Base-by-base conservation (phyloP, 495 filamentous ascomycete genomes). In the Sordaria brevicollis region DNA sequence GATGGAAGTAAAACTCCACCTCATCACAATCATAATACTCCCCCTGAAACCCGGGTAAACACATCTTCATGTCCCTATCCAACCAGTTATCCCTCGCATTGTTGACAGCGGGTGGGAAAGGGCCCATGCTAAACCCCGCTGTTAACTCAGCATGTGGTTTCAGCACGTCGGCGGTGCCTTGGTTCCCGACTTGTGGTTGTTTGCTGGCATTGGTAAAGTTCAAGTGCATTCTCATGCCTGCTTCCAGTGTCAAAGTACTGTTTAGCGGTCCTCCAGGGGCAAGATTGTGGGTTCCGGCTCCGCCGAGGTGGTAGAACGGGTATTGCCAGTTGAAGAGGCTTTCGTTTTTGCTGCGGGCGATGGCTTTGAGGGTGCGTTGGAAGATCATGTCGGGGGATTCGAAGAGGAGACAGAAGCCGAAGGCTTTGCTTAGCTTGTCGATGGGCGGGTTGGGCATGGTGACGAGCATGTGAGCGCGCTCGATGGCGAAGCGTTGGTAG, bases 1-100 rank as follows among this genome's bases (percentile, higher is more conserved):
- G 81, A 67, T 81, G 79, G 19, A 94, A 83, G 76, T 89, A 93
- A 10, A 87, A 81, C 77, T 93, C 89, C 5, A 93, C 87, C 73
- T 93, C 92, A 65, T 87, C 82, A 5, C 89, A 82, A 72, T 93
- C 90, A 72, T 91, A 90, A 84, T 89, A 94, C 66, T 92, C 90
- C 29, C 90, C 89, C 41, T 87, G 83, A 75, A 89, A 84, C 0
- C 85, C 86, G 8, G 81, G 76, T 21, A 82, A 69, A 21, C 73
- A 79, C 37, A 82, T 75, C 37, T 83, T 75, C 79, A 83, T 78
- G 71, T 83, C 78, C 13, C 77, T 76, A 37, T 81, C 78, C 43
- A 84, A 68, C 25, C 68, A 37, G 35, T 67, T 74, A 21, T 76
- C 76, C 25, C 74, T 72, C 57, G 75, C 72, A 1, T 76, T 74